Evolutionary conservation across 306 rosid species (phyloP), one percentile per base, ranked within the genome.

Genomic region (Corylus avellana): DNA sequence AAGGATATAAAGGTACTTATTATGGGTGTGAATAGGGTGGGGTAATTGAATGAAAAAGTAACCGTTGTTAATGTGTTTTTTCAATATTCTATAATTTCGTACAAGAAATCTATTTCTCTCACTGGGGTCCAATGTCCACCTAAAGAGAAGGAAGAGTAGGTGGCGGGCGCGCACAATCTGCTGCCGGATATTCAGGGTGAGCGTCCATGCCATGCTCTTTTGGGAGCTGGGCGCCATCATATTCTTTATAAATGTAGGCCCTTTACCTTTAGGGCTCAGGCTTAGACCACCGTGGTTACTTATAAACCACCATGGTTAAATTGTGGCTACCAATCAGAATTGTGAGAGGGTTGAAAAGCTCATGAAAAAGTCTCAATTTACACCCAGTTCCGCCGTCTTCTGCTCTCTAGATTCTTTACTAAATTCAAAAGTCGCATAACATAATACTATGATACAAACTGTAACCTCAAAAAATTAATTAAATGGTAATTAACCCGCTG

Each of bases 111-210:
- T 77, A 81, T 84, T 66, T 37, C 81, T 82, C 57, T 71, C 55
- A 17, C 10, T 37, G 88, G 83, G 54, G 25, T 85, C 82, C 66
- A 27, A 25, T 70, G 77, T 78, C 8, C 22, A 55, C 27, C 56
- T 39, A 81, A 85, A 75, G 78, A 81, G 62, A 51, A 72, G 51
- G 51, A 12, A 48, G 44, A 63, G 61, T 47, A 17, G 32, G 54
- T 46, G 11, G 75, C 14, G 3, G 6, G 58, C n/a, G 67, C 50
- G 11, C 74, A 16, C 74, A n/a, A 14, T 14, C 46, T 48, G 57
- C 37, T 42, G 5, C n/a, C 73, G 73, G 57, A 83, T 58, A 20
- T 58, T 29, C 29, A 25, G 66, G 37, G 14, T 4, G 12, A 57
- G 63, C 9, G 12, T 20, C 35, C 1, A 5, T 7, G 68, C 68